These are phyloP conservation scores for Chrysosphaeria jannelii DNA, from an alignment of 2,329 filamentous ascomycete species.

Conservation along the genomic window DNA sequence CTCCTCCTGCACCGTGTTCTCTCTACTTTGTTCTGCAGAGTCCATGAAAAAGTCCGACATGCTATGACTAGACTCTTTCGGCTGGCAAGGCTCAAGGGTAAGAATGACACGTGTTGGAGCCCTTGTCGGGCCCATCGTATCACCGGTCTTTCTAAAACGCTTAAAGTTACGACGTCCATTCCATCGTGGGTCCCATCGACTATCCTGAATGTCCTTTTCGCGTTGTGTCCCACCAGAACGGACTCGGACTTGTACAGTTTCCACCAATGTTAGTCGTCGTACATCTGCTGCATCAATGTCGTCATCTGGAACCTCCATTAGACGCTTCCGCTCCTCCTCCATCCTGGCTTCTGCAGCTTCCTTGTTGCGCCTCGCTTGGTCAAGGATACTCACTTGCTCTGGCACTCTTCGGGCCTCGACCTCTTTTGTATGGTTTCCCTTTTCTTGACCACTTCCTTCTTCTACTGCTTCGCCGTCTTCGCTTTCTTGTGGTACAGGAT, in stretches of 20 bases:
- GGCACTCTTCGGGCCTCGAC: too few relatives aligned
- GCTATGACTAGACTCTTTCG: too few relatives aligned
- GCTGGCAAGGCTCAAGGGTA: constrained; percentile 35
- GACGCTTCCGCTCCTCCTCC: constrained; percentile 20
- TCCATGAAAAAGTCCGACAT: too few relatives aligned
- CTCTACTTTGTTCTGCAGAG: too few relatives aligned
- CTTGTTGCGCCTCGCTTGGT: constrained; percentile 27
- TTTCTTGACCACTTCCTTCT: constrained; percentile 14
- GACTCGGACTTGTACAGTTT: constrained; percentile 36
- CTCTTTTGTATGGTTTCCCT: constrained; percentile 21
- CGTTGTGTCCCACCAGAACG: too few relatives aligned
- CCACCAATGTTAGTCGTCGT: constrained; percentile 42
- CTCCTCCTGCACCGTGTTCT: too few relatives aligned
- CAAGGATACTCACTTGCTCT: constrained; percentile 45
- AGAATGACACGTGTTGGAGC: constrained; percentile 27
- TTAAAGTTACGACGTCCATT: constrained; percentile 95
- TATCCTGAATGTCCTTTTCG: constrained; percentile 20
- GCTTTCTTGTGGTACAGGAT: constrained; percentile 10
- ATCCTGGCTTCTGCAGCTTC: constrained; percentile 36
- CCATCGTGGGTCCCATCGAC: constrained; percentile 65
- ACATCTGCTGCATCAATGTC: constrained; percentile 42
- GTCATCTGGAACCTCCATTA: constrained; percentile 22
- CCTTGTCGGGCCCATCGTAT: constrained; percentile 12
- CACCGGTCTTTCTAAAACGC: constrained; percentile 37
- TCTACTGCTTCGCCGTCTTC: constrained; percentile 5